Conservation (phyloP, 2,329 filamentous ascomycete species). For the Trichoderma sp. region DNA sequence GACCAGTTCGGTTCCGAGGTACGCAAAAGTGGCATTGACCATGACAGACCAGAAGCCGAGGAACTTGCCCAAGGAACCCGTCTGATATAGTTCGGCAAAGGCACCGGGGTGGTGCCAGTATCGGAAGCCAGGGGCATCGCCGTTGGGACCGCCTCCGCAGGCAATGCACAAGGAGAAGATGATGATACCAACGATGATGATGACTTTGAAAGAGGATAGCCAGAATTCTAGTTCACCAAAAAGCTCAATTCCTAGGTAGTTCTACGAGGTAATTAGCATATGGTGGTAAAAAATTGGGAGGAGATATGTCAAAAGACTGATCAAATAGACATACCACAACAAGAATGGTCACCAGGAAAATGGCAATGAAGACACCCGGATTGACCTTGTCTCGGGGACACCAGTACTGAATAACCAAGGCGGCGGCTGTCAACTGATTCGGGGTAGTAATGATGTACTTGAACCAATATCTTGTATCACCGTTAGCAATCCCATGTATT, state of each 20-base stretch:
- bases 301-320: neutral
- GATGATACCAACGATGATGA: slow-evolving; percentile 65
- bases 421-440: slow-evolving; percentile 78
- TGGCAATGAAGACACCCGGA: slow-evolving; percentile 74
- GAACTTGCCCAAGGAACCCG: slow-evolving; percentile 47
- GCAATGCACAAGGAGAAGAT: slow-evolving; percentile 62
- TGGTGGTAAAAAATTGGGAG: neutral
- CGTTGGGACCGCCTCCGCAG: slow-evolving; percentile 62
- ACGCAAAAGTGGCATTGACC: slow-evolving; percentile 76
- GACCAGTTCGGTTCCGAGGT: slow-evolving; percentile 72
- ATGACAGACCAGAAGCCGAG: slow-evolving; percentile 67
- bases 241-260: slow-evolving; percentile 63
- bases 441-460: slow-evolving; percentile 85
- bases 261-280: slow-evolving; percentile 30
- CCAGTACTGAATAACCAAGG: slow-evolving; percentile 79
- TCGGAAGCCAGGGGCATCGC: slow-evolving; percentile 61
- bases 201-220: slow-evolving; percentile 64
- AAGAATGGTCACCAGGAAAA: slow-evolving; percentile 62
- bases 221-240: slow-evolving; percentile 66
- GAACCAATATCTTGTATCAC: slow-evolving; percentile 53
- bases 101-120: slow-evolving; percentile 63
- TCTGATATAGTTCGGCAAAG: slow-evolving; percentile 32
- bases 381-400: slow-evolving; percentile 63
- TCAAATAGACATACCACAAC: slow-evolving; percentile 40
- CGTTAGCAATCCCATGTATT: neutral